Evolutionary conservation across 345 rosid species (phyloP).

Genomic region (Salix purpurea): DNA sequence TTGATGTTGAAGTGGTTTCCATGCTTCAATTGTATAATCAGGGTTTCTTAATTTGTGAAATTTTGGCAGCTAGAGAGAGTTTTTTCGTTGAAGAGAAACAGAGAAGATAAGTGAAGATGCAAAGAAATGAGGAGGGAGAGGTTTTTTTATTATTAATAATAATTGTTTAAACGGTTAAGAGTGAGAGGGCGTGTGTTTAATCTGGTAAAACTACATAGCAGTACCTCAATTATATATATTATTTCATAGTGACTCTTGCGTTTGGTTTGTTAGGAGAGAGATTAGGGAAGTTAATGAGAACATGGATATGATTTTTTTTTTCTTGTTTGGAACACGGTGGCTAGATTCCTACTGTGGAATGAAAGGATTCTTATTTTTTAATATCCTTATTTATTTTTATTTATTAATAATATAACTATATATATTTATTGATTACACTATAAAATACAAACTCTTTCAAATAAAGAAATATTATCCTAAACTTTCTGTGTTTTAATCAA

Average conservation of each 20-base stretch:
- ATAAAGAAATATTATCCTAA: too few species aligned
- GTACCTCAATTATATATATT: neutral
- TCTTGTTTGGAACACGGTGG: too few species aligned
- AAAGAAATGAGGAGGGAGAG: neutral
- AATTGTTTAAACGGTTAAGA: neutral
- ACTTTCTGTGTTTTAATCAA: too few species aligned
- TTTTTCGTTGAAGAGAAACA: neutral
- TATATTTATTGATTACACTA: too few species aligned
- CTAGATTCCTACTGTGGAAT: neutral
- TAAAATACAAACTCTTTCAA: too few species aligned
- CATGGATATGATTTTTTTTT: too few species aligned
- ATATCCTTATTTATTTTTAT: neutral
- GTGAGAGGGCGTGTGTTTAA: neutral
- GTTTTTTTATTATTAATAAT: neutral
- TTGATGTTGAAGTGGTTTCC: slow-evolving; percentile 18
- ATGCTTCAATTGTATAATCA: neutral
- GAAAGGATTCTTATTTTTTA: neutral
- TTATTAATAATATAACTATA: too few species aligned
- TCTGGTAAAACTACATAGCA: neutral
- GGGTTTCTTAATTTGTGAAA: slow-evolving; percentile 14
- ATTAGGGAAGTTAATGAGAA: neutral
- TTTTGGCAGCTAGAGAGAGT: neutral
- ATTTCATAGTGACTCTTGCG: neutral
- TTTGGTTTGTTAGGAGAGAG: neutral
- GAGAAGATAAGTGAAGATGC: neutral